These are phyloP conservation scores for Bondarzewia mesenterica DNA, from an alignment of 1,284 basidiomycete genomes.

Conservation along the genomic window DNA sequence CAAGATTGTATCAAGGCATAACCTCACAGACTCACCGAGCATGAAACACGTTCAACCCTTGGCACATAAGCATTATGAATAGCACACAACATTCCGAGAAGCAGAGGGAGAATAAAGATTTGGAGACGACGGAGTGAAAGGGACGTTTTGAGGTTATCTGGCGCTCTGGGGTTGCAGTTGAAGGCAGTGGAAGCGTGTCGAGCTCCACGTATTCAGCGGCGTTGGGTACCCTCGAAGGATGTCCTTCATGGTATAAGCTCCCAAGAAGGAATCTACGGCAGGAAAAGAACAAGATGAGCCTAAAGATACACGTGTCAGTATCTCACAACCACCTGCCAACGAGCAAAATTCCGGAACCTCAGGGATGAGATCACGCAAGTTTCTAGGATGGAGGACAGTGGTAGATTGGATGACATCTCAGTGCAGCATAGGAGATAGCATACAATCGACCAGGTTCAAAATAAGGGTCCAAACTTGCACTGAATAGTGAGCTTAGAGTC, in stretches of 20 bases:
- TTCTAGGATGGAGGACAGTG: neutral
- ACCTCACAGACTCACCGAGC: constrained; percentile 33
- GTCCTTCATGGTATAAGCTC: neutral
- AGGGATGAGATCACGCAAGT: neutral
- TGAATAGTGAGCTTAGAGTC: too few relatives aligned
- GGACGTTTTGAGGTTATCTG: constrained; percentile 19
- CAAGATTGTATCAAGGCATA: neutral
- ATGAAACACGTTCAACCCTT: constrained; percentile 46
- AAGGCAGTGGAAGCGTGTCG: constrained; percentile 36
- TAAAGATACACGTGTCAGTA: neutral
- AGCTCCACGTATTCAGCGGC: constrained; percentile 29
- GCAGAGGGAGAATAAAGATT: constrained; percentile 51
- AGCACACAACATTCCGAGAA: constrained; percentile 64
- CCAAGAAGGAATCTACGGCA: neutral
- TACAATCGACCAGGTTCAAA: too few relatives aligned
- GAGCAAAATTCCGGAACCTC: neutral
- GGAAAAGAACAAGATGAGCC: neutral
- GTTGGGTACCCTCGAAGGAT: neutral
- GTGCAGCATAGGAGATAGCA: too few relatives aligned
- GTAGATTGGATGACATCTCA: neutral
- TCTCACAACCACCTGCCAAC: neutral
- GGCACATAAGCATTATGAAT: constrained; percentile 59
- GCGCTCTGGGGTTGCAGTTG: constrained; percentile 20
- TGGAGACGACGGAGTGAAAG: constrained; percentile 46
- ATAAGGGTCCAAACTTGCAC: too few relatives aligned